Conservation (phyloP, 208 protist species). For the Zelonia costaricensis region DNA sequence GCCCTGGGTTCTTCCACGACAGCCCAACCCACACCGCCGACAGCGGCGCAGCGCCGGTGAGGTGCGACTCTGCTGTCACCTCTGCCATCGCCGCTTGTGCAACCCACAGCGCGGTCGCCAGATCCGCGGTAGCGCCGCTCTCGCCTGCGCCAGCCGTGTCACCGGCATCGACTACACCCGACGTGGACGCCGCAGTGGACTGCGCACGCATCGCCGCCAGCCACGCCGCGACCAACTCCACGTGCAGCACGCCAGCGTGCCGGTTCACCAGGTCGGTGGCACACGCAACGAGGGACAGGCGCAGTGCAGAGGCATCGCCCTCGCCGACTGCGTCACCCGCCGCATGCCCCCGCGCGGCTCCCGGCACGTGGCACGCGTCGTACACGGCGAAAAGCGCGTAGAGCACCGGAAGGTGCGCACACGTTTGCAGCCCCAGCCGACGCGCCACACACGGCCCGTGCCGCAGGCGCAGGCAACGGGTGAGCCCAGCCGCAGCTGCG, state of each 20-base stretch:
- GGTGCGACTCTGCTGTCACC: not conserved
- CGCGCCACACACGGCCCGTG: conserved; percentile 11
- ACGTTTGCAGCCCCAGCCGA: conserved; percentile 14
- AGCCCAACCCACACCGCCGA: not conserved
- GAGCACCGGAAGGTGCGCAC: conserved; percentile 14
- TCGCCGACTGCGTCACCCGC: not conserved
- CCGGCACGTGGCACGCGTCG: not conserved
- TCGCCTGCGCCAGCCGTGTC: not conserved
- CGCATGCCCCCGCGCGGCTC: not conserved
- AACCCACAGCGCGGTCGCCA: conserved; percentile 8
- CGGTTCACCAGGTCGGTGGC: conserved; percentile 11
- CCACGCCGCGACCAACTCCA: conserved; percentile 8
- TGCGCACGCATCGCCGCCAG: not conserved
- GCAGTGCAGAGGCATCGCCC: not conserved
- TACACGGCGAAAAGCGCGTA: conserved; percentile 12
- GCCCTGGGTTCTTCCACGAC: conserved; percentile 7
- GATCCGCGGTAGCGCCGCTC: not conserved
- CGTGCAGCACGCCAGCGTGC: conserved; percentile 13
- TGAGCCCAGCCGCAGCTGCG: no score
- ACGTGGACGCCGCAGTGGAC: not conserved
- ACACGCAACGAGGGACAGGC: not conserved
- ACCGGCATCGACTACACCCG: not conserved
- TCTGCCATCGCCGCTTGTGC: not conserved
- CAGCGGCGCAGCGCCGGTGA: not conserved
- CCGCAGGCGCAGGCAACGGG: conserved; percentile 4